These are phyloP conservation scores for Diaporthe eres DNA, from an alignment of 2,329 filamentous ascomycete genomes.

Conservation along the genomic window DNA sequence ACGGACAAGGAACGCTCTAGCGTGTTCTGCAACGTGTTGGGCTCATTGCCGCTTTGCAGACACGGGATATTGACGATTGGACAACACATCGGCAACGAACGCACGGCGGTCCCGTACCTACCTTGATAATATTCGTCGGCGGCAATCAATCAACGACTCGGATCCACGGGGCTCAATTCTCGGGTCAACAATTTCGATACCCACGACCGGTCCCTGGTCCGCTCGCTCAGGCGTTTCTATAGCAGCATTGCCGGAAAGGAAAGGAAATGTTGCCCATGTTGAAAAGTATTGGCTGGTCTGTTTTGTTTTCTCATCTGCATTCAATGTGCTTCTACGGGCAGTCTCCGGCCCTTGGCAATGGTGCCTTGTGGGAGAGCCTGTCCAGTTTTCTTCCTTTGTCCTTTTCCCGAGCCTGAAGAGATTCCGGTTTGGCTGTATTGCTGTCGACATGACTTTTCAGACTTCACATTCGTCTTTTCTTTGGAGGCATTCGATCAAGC, in stretches of 20 bases:
- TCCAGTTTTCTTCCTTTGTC: constrained; percentile 30
- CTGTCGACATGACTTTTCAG: constrained; percentile 41
- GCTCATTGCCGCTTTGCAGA: background rate
- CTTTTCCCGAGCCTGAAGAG: constrained; percentile 26
- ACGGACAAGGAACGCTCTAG: background rate
- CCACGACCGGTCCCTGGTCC: background rate
- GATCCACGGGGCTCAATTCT: background rate
- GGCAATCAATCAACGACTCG: background rate
- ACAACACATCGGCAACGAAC: background rate
- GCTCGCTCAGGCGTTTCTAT: constrained; percentile 8
- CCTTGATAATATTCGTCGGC: background rate
- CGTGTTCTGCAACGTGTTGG: background rate
- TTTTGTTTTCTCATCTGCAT: constrained; percentile 27
- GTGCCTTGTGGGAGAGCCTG: constrained; percentile 21
- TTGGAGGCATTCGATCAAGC: constrained; percentile 18
- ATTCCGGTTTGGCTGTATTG: constrained; percentile 39
- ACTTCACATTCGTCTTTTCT: constrained; percentile 39
- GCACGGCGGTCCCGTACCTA: background rate
- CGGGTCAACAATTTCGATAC: background rate
- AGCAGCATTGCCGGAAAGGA: constrained; percentile 22
- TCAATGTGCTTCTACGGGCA: constrained; percentile 3
- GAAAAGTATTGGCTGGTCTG: constrained; percentile 34
- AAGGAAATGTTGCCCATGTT: constrained; percentile 16
- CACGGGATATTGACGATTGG: background rate
- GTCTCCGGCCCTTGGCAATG: background rate